Evolutionary conservation across 768 basidiomycete genomes (phyloP).

Genomic region (Kwoniella sp.): DNA sequence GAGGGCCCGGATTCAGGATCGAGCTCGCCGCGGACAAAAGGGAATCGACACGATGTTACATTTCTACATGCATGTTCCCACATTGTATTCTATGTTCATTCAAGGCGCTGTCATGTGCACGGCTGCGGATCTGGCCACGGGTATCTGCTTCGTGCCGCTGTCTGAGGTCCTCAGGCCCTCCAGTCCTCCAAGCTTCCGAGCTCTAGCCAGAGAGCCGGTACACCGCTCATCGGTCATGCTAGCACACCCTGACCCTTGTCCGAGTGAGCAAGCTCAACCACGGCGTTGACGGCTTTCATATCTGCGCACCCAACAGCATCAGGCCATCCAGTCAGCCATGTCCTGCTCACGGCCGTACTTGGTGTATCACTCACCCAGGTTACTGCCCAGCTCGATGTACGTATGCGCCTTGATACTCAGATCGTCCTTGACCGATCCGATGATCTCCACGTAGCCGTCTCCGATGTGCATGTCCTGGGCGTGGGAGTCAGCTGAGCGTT

Average conservation of each 20-base stretch:
- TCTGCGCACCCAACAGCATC: too few relatives aligned
- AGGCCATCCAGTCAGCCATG: too few relatives aligned
- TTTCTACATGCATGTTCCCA: slow-evolving; percentile 14
- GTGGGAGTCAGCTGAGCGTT: neutral
- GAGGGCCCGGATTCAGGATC: neutral
- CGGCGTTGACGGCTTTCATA: slow-evolving; percentile 41
- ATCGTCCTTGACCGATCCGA: slow-evolving; percentile 60
- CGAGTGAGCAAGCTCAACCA: slow-evolving; percentile 38
- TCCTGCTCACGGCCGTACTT: too few relatives aligned
- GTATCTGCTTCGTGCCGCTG: too few relatives aligned
- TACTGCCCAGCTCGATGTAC: slow-evolving; percentile 58
- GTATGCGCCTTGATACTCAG: slow-evolving; percentile 59
- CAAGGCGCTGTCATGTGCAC: too few relatives aligned
- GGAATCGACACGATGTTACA: neutral
- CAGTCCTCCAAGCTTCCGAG: neutral
- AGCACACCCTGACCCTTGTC: slow-evolving; percentile 41
- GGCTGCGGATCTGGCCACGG: too few relatives aligned
- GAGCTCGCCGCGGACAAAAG: neutral
- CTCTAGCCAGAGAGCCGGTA: too few relatives aligned
- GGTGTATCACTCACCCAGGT: slow-evolving; percentile 59
- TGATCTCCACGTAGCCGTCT: slow-evolving; percentile 63
- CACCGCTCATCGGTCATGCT: slow-evolving; percentile 6
- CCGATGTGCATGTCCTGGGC: slow-evolving; percentile 54
- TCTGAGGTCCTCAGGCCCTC: neutral
- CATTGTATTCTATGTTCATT: slow-evolving; percentile 11